Evolutionary conservation across 331 rosid species (phyloP).

Genomic region (Rhamnella rubrinervis): DNA sequence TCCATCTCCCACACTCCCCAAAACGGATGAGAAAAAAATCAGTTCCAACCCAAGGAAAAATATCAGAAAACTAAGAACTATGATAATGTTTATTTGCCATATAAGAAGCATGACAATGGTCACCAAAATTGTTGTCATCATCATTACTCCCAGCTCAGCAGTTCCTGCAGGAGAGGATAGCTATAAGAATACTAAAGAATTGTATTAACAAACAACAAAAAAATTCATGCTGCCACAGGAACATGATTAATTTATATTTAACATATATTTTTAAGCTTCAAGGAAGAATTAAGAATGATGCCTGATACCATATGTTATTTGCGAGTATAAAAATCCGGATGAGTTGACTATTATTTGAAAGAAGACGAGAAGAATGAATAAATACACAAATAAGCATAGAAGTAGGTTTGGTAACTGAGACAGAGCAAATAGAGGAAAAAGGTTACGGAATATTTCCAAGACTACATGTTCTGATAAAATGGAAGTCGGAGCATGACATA

Average conservation of each 20-base stretch:
- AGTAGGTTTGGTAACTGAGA: too few species aligned
- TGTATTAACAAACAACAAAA: background rate
- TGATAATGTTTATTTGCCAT: constrained; percentile 82
- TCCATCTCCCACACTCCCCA: constrained; percentile 91
- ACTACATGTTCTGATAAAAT: too few species aligned
- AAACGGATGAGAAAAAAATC: constrained; percentile 81
- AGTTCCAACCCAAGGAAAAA: constrained; percentile 88
- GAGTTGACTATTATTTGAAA: too few species aligned
- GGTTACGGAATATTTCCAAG: too few species aligned
- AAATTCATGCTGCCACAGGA: background rate
- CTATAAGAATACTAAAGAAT: constrained; percentile 1
- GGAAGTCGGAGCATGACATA: too few species aligned
- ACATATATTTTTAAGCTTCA: background rate
- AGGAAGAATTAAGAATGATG: background rate
- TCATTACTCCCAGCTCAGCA: constrained; percentile 98
- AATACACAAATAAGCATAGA: too few species aligned
- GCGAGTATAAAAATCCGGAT: too few species aligned
- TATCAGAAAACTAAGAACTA: constrained; percentile 63
- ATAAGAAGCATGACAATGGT: constrained; percentile 98
- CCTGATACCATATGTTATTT: background rate
- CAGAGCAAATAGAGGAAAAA: too few species aligned
- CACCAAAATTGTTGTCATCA: constrained; percentile 84
- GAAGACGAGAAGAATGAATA: too few species aligned
- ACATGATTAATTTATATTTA: background rate
- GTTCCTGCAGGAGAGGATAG: constrained; percentile 55